Evolutionary conservation across 306 rosid species (phyloP).

Genomic region (Cucurbita ficifolia): DNA sequence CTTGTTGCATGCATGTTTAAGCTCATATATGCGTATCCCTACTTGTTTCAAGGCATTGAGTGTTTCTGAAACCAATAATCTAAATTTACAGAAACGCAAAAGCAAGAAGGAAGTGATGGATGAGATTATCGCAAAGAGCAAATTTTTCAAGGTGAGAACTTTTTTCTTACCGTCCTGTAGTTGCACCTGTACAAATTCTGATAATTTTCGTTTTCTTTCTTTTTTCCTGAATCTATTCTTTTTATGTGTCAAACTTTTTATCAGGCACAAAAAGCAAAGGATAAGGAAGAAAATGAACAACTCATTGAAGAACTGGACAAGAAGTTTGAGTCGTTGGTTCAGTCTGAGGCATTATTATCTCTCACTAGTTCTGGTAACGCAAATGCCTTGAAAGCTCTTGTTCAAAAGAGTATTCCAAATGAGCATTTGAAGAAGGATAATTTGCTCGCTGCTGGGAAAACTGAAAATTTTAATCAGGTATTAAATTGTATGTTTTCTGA

Average conservation of each 20-base stretch:
- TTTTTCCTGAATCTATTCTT: neutral
- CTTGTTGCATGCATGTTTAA: neutral
- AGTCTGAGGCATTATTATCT: conserved; percentile 40
- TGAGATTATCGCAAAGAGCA: conserved; percentile 74
- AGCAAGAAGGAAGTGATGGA: conserved; percentile 79
- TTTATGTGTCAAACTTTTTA: conserved; percentile 5
- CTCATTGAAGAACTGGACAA: conserved; percentile 66
- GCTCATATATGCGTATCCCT: neutral
- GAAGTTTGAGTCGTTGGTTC: conserved; percentile 41
- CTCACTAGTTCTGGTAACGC: conserved; percentile 49
- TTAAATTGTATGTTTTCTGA: neutral
- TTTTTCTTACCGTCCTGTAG: conserved; percentile 6
- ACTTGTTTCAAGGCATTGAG: neutral
- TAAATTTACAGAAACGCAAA: conserved; percentile 52
- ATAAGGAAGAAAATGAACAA: conserved; percentile 63
- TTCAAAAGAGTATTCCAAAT: conserved; percentile 30
- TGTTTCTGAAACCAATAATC: neutral
- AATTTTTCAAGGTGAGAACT: conserved; percentile 46
- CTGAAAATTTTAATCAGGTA: conserved; percentile 35
- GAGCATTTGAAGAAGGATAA: conserved; percentile 29
- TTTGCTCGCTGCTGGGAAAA: conserved; percentile 17
- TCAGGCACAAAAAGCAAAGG: conserved; percentile 83
- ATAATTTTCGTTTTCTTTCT: neutral
- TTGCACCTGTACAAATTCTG: neutral
- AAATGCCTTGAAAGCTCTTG: conserved; percentile 56